Evolutionary conservation across 1,284 basidiomycete species (phyloP).

Genomic region (Pyrrhoderma noxium): DNA sequence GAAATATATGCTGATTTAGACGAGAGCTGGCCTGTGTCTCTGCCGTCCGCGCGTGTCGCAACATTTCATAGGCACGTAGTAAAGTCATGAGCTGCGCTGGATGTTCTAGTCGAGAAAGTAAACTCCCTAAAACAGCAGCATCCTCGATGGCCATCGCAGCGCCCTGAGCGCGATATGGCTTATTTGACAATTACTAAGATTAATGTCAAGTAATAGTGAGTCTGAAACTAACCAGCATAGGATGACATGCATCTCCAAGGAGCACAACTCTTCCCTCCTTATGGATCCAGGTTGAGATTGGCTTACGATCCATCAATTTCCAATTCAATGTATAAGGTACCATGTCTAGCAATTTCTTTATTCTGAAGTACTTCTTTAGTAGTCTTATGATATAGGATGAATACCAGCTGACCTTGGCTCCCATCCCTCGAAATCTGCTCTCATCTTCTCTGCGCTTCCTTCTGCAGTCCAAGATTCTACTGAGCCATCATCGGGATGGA

Average conservation of each 20-base stretch:
- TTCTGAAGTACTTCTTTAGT: conserved; percentile 18
- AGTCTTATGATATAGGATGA: background rate
- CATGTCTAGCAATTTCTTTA: conserved; percentile 35
- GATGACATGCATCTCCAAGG: conserved; percentile 47
- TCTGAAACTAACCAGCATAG: conserved; percentile 31
- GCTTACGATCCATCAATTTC: conserved; percentile 31
- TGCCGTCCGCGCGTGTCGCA: conserved; percentile 38
- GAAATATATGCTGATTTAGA: conserved; percentile 35
- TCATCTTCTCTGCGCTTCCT: conserved; percentile 28
- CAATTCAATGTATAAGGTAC: conserved; percentile 32
- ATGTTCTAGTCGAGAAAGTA: conserved; percentile 38
- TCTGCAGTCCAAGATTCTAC: conserved; percentile 26
- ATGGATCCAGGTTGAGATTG: conserved; percentile 40
- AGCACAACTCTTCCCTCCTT: conserved; percentile 39
- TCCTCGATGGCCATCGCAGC: conserved; percentile 42
- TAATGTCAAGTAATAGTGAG: background rate
- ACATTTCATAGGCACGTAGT: conserved; percentile 42
- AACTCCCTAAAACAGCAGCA: conserved; percentile 41
- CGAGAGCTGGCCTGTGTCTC: conserved; percentile 32
- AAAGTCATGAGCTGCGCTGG: conserved; percentile 36
- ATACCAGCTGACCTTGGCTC: conserved; percentile 29
- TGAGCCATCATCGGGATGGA: conserved; percentile 27
- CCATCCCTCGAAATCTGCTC: conserved; percentile 26
- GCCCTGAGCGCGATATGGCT: conserved; percentile 28
- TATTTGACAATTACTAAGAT: background rate